These are phyloP conservation scores for Trichoderma endophyticum DNA, from an alignment of 2,329 filamentous ascomycete genomes.

Conservation along the genomic window DNA sequence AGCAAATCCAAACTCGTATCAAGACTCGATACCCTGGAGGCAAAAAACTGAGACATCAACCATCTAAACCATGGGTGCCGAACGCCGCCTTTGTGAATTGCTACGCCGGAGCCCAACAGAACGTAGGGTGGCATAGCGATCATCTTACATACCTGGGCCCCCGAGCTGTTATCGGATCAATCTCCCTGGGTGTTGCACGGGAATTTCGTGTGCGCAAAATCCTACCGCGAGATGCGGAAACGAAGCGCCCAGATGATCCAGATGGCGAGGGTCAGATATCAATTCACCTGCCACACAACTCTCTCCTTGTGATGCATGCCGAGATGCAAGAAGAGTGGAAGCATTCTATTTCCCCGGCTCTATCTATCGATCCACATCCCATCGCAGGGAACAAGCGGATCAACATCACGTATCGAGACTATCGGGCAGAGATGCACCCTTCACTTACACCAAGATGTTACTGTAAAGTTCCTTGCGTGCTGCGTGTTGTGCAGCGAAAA, in stretches of 20 bases:
- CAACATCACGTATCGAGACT: conserved; percentile 92
- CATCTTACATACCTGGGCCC: conserved; percentile 92
- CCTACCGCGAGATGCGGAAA: conserved; percentile 54
- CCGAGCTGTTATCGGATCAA: conserved; percentile 79
- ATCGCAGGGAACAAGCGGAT: conserved; percentile 76
- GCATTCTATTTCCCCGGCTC: conserved; percentile 74
- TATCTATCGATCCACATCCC: conserved; percentile 79
- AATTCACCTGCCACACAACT: conserved; percentile 93
- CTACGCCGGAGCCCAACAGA: conserved; percentile 77
- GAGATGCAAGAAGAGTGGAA: conserved; percentile 99
- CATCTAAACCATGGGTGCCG: conserved; percentile 68
- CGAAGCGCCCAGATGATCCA: conserved; percentile 41
- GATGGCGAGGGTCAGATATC: conserved; percentile 82
- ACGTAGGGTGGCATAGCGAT: conserved; percentile 89
- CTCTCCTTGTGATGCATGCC: conserved; percentile 90
- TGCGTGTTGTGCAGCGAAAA: conserved; percentile 78
- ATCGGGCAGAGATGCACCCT: conserved; percentile 74
- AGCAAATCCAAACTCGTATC: conserved; percentile 71
- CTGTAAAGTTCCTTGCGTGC: conserved; percentile 64
- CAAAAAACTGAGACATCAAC: conserved; percentile 75
- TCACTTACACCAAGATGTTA: conserved; percentile 72
- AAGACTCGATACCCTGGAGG: conserved; percentile 62
- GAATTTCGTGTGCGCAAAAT: conserved; percentile 86
- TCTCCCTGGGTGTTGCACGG: conserved; percentile 87
- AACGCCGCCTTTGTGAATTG: conserved; percentile 96